Conservation (phyloP, 768 basidiomycete genomes). For the Podaxis mareebaensis region DNA sequence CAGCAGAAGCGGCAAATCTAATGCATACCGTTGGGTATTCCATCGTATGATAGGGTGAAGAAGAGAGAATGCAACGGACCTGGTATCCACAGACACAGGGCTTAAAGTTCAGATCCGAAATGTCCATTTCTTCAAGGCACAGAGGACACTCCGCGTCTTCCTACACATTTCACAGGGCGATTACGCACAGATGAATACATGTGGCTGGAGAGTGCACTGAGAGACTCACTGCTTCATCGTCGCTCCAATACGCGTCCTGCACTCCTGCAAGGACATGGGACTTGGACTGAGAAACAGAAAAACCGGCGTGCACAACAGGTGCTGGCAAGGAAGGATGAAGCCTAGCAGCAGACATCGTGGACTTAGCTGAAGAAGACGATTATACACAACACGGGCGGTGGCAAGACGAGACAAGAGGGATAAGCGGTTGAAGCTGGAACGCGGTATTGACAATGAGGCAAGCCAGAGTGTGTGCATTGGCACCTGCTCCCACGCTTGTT, state of each 20-base stretch:
- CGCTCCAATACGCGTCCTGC: slow-evolving; percentile 97
- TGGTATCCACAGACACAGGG: slow-evolving; percentile 99
- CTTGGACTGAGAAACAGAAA: slow-evolving; percentile 76
- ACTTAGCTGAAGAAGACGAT: slow-evolving; percentile 18
- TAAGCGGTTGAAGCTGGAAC: slow-evolving; percentile 14
- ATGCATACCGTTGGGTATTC: slow-evolving; percentile 17
- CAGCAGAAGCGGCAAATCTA: slow-evolving; percentile 99
- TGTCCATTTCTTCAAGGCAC: slow-evolving; percentile 98
- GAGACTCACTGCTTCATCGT: slow-evolving; percentile 76
- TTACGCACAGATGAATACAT: slow-evolving; percentile 14
- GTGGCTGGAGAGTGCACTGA: slow-evolving; percentile 13
- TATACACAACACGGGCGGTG: slow-evolving; percentile 19
- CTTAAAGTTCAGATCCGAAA: slow-evolving; percentile 98
- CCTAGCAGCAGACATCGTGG: slow-evolving; percentile 12
- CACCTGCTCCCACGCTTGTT: slow-evolving; percentile 29
- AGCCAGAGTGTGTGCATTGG: slow-evolving; percentile 22
- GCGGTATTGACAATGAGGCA: slow-evolving; percentile 32
- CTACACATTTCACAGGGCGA: slow-evolving; percentile 40
- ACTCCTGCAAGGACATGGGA: slow-evolving; percentile 86
- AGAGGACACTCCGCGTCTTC: slow-evolving; percentile 98
- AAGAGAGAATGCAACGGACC: slow-evolving; percentile 40
- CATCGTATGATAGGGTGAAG: slow-evolving; percentile 1
- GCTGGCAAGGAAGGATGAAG: slow-evolving; percentile 66
- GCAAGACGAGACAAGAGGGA: slow-evolving; percentile 20
- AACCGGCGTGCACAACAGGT: slow-evolving; percentile 69